phyloP scores from a whole-genome alignment of 2,329 filamentous ascomycete genomes.

The Monilinia vaccinii-corymbosi region DNA sequence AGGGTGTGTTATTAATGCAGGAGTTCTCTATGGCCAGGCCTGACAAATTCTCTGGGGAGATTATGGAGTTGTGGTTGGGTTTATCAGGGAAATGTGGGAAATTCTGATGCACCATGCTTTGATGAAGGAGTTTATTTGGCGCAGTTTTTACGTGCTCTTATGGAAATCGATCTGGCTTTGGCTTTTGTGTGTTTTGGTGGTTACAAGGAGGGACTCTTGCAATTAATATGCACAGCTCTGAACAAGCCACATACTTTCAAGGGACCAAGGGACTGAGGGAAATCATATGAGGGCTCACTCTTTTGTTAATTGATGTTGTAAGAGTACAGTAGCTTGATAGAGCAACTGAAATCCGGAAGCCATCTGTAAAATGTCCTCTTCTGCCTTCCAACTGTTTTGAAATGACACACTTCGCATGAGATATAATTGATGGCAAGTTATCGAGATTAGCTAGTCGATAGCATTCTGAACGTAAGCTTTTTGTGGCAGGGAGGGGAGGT shows the following conservation, averaged over 20 bases:
- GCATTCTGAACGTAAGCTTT: not conserved
- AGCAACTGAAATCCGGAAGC: not conserved
- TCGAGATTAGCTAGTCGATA: not conserved
- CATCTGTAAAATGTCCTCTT: not conserved
- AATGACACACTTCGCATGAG: not conserved
- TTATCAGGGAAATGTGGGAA: not conserved
- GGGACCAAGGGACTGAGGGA: not conserved
- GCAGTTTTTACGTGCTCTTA: not conserved
- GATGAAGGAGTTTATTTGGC: constrained; percentile 1
- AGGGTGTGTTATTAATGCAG: constrained; percentile 8
- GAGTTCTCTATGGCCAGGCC: constrained; percentile 5
- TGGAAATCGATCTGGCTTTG: not conserved
- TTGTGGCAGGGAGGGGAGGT: too few relatives aligned
- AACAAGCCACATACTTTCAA: not conserved
- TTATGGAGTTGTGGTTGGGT: not conserved
- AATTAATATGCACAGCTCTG: not conserved
- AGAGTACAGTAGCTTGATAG: constrained; percentile 8
- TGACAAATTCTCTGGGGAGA: not conserved
- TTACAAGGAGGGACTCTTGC: not conserved
- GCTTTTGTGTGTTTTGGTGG: not conserved
- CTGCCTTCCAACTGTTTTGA: not conserved
- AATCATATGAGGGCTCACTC: not conserved
- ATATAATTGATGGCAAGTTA: not conserved
- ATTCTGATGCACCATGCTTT: not conserved
- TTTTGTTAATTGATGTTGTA: constrained; percentile 2